A percentile compares a stretch with the other conserved stretches of the same genome.
Conservation (phyloP, 1,139 yeast genomes). For the Scheffersomyces titani region DNA sequence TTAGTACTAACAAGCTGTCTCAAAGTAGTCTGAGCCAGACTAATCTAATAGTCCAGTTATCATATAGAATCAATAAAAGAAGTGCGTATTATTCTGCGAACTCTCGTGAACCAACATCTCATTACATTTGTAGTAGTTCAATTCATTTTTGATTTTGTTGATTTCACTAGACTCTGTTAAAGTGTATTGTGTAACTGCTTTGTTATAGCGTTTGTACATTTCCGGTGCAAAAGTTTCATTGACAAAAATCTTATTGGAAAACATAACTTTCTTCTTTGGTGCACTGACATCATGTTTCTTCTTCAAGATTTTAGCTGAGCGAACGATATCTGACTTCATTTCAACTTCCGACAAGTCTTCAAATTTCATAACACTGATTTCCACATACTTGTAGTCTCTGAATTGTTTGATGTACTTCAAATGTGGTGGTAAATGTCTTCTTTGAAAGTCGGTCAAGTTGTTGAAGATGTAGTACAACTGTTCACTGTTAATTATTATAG, state of each 20-base stretch:
- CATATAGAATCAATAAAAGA: slow-evolving; percentile 34
- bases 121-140: slow-evolving; percentile 52
- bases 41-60: not conserved
- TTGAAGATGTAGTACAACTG: slow-evolving; percentile 32
- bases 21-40: not conserved
- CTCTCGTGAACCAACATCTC: slow-evolving; percentile 59
- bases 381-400: slow-evolving; percentile 35
- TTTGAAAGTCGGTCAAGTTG: slow-evolving; percentile 28
- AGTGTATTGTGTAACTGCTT: slow-evolving; percentile 52
- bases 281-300: slow-evolving; percentile 1
- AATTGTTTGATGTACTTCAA: slow-evolving; percentile 43
- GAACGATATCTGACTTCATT: slow-evolving; percentile 1
- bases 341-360: slow-evolving; percentile 19
- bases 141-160: slow-evolving; percentile 49
- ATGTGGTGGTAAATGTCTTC: slow-evolving; percentile 37
- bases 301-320: slow-evolving; percentile 8
- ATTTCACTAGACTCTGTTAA: slow-evolving; percentile 49
- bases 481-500: slow-evolving; percentile 26
- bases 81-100: slow-evolving; percentile 54
- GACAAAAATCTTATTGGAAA: slow-evolving; percentile 45
- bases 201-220: slow-evolving; percentile 53
- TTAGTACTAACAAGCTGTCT: not conserved
- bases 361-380: slow-evolving; percentile 34
- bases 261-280: slow-evolving; percentile 31
- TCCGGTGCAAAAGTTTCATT: slow-evolving; percentile 52